phyloP scores from a whole-genome alignment of 345 rosid genomes.

The Murraya paniculata region DNA sequence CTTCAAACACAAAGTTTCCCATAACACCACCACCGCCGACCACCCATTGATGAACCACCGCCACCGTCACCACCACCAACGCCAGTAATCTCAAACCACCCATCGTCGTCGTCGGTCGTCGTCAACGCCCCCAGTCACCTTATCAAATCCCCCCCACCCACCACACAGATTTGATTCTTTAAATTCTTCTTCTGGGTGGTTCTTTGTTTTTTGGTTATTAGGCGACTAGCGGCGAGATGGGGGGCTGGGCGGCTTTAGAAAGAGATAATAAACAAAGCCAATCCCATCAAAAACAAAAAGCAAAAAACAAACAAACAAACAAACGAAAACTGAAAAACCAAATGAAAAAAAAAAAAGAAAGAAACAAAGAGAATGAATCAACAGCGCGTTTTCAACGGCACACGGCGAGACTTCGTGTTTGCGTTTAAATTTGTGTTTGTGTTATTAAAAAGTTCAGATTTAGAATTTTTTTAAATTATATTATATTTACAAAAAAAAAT shows the following conservation, averaged over 20 bases:
- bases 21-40: constrained; percentile 10
- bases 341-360: not conserved
- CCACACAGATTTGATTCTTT: too few relatives aligned
- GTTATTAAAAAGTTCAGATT: not conserved
- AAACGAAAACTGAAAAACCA: too few relatives aligned
- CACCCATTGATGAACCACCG: constrained; percentile 21
- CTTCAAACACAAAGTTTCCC: constrained; percentile 52
- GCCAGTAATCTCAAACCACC: constrained; percentile 28
- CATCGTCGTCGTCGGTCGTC: constrained; percentile 21
- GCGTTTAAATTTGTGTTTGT: too few relatives aligned
- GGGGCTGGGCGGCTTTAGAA: not conserved
- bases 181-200: too few relatives aligned
- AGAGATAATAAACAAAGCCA: not conserved
- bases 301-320: too few relatives aligned
- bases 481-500: not conserved
- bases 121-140: not conserved
- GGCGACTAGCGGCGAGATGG: too few relatives aligned
- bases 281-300: not conserved
- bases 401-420: not conserved
- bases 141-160: too few relatives aligned
- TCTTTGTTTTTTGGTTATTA: not conserved
- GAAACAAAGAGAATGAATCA: not conserved
- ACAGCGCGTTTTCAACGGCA: constrained; percentile 30
- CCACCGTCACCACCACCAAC: constrained; percentile 18
- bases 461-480: not conserved